Base-by-base conservation (phyloP, 306 rosid genomes). In the Styphnolobium japonicum region DNA sequence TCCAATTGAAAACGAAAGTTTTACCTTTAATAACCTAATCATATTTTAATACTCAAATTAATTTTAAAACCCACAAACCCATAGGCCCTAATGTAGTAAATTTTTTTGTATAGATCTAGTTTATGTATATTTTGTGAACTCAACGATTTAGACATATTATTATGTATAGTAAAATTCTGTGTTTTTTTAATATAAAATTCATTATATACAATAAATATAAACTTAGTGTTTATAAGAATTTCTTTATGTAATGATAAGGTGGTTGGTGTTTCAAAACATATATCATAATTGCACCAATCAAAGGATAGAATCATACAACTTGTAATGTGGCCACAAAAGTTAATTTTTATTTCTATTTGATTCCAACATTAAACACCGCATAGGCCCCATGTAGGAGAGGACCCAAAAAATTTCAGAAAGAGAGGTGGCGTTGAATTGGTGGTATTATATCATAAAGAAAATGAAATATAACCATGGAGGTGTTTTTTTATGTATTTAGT, bases 351-450 rank as follows among this genome's bases (percentile, higher is more conserved):
- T 43, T 60, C 74, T 64, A 67, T 81, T 80, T 67, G 51, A 73
- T 61, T 73, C 88, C 53, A 6, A 73, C 71, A 52, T 31, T 81
- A 78, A 81, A 78, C 83, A 85, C 49, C 15, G 12, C 12, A 14
- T 33, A 58, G 67, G 22, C 67, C n/a, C 71, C 65, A 60, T 52
- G 40, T n/a, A 37, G 31, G 37, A 48, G 23, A 71, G 58, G 31
- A 46, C 77, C 82, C 46, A 43, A 45, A 67, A 43, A 1, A 27
- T 52, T 81, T 33, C 3, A 74, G 61, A 71, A 77, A 65, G 15
- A 55, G 64, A 23, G 22, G 33, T 15, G 51, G 71, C 2, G 11
- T 76, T 76, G 70, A 68, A 81, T 72, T 77, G 85, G 51, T 31
- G 64, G 22, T 57, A 58, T 40, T 71, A 39, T 57, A 77, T 48